A percentile compares a stretch with the other conserved stretches of the same genome.
Conservation (phyloP, 2,329 filamentous ascomycete genomes). For the Scytalidium lignicola region DNA sequence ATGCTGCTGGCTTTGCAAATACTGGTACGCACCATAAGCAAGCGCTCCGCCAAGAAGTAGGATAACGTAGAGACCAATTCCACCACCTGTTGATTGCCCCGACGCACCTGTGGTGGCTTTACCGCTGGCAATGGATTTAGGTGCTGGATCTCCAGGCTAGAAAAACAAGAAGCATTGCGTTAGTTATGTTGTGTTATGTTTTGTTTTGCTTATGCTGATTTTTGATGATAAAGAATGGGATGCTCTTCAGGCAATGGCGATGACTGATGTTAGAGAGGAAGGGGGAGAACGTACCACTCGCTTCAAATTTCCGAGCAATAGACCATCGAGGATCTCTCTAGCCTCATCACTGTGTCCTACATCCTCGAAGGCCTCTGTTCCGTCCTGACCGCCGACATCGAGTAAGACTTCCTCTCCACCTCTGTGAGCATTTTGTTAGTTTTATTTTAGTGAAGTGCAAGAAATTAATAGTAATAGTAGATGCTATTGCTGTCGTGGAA, state of each 20-base stretch:
- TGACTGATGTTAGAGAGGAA: no score
- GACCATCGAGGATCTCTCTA: slow-evolving; percentile 79
- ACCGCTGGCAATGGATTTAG: slow-evolving; percentile 51
- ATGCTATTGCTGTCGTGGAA: no score
- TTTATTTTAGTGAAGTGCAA: no score
- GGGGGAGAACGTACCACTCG: slow-evolving; percentile 56
- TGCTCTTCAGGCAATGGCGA: no score
- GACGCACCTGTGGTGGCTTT: slow-evolving; percentile 38
- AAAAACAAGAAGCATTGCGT: no score
- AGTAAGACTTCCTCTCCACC: slow-evolving; percentile 98
- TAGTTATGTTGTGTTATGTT: no score
- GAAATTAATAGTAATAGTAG: no score
- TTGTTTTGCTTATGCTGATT: no score
- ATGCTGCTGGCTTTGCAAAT: slow-evolving; percentile 51
- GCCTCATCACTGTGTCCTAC: slow-evolving; percentile 99
- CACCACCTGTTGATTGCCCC: slow-evolving; percentile 50
- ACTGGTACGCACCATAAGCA: slow-evolving; percentile 82
- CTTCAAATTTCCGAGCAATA: slow-evolving; percentile 74
- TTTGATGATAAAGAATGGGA: no score
- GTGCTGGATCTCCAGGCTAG: slow-evolving; percentile 72
- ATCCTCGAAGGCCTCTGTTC: slow-evolving; percentile 97
- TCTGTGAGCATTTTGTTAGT: slow-evolving; percentile 40
- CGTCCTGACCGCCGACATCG: slow-evolving; percentile 92
- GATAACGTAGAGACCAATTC: slow-evolving; percentile 75
- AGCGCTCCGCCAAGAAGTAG: slow-evolving; percentile 70